These are phyloP conservation scores for Mollisiaceae sp. DNA, from an alignment of 2,329 filamentous ascomycete genomes.

Conservation along the genomic window DNA sequence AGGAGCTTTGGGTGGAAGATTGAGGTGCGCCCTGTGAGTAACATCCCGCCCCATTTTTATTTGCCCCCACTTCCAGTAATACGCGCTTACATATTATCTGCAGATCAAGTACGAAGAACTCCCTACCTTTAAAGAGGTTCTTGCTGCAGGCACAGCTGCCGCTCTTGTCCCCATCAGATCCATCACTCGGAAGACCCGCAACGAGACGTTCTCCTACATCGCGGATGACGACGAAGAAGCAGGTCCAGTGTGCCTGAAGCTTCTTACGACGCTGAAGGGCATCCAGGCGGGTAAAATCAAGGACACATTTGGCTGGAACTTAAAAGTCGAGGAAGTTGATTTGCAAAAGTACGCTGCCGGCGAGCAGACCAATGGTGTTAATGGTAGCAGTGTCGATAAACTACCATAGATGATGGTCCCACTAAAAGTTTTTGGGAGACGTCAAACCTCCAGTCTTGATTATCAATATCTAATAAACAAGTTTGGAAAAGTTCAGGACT, in stretches of 20 bases:
- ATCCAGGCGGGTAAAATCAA: conserved; percentile 83
- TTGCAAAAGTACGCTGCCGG: conserved; percentile 34
- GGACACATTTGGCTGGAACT: conserved; percentile 57
- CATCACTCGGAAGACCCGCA: conserved; percentile 70
- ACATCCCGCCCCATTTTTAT: neutral
- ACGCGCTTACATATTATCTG: neutral
- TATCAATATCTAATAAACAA: neutral
- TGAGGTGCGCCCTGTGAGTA: conserved; percentile 70
- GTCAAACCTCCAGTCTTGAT: conserved; percentile 1
- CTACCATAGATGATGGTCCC: conserved; percentile 15
- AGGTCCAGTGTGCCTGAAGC: conserved; percentile 73
- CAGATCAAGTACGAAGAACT: conserved; percentile 69
- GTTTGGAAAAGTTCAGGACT: neutral
- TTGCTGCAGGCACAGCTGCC: conserved; percentile 91
- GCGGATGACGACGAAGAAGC: conserved; percentile 65
- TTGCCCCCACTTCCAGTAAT: neutral
- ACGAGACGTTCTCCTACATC: conserved; percentile 62
- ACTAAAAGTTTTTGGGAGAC: neutral
- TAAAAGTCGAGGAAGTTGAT: conserved; percentile 39
- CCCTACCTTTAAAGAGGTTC: conserved; percentile 72
- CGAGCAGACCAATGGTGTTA: conserved; percentile 33
- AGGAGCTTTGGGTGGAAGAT: conserved; percentile 82
- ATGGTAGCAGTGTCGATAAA: conserved; percentile 28
- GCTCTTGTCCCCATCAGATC: conserved; percentile 90
- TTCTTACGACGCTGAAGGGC: conserved; percentile 78